Base-by-base conservation (phyloP, 768 basidiomycete genomes). In the Trametes cinnabarina region DNA sequence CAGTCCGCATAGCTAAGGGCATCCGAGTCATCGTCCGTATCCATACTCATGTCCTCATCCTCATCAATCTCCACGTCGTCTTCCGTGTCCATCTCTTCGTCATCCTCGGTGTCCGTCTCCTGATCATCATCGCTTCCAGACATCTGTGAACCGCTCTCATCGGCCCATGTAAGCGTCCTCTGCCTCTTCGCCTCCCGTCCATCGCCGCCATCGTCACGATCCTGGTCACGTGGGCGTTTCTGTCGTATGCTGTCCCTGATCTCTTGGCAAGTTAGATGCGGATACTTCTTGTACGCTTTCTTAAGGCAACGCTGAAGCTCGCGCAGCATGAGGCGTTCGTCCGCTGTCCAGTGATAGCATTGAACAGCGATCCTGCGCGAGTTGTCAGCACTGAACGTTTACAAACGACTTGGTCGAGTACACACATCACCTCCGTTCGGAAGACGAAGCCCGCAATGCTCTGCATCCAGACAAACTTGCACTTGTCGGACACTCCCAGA, bases 351-450 rank as follows among this genome's bases (percentile, higher is more conserved):
- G n/a, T 42, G 39, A 37, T 8, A 41, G 39, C 25, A 41, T 20
- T 41, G 26, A 5, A 51, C 28, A 3, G 26, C 50, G 17, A 51
- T 25, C 26, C 50, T 51, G 10, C 22, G 8, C 12, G n/a, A 8
- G 39, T 42, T 14, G 42, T 30, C 32, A 12, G 30, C 7, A 3
- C 9, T 25, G 51, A 43, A 12, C 3, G 6, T 10, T 10, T 14
- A 20, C n/a, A n/a, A 3, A 43, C 26, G 26, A 23, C 28, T 2
- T n/a, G 49, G 15, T 17, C 37, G 7, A 12, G 12, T 7, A 40
- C 54, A 26, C 19, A 55, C 54, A 47, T 47, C 4, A 55, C 54
- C 28, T 55, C 54, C 3, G 26, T 55, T 5, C 46, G 54, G 39
- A 55, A 55, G n/a, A 47, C n/a, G 46, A 55, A 55, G 2, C 54